Percentiles rank a stretch among this genome's conserved stretches.
Conservation (phyloP, 208 protist genomes). For the Trypanosoma conorhini region DNA sequence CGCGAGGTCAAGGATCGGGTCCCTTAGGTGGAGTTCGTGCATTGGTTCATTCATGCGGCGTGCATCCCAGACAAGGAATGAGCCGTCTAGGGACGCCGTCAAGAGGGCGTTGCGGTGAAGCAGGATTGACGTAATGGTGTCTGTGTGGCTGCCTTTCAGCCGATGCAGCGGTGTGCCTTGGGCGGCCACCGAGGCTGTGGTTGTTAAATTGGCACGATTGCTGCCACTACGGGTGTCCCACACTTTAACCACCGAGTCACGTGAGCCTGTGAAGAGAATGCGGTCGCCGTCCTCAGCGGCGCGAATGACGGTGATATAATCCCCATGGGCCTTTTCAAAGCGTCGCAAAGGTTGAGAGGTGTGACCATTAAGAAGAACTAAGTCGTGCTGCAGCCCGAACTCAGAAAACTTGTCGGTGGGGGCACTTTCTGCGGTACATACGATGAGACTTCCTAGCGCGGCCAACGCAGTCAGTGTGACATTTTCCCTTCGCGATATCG, state of each 20-base stretch:
- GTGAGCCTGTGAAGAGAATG: slow-evolving; percentile 63
- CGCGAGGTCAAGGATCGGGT: slow-evolving; percentile 54
- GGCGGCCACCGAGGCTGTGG: neutral
- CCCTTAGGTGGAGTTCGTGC: slow-evolving; percentile 34
- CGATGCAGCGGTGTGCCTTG: slow-evolving; percentile 25
- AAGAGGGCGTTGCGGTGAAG: slow-evolving; percentile 52
- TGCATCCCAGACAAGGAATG: slow-evolving; percentile 66
- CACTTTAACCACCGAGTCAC: slow-evolving; percentile 67
- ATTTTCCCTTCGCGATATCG: slow-evolving; percentile 48
- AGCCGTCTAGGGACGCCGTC: slow-evolving; percentile 66
- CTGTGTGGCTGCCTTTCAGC: slow-evolving; percentile 36
- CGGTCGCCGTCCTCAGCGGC: slow-evolving; percentile 57
- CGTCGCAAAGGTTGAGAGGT: slow-evolving; percentile 46
- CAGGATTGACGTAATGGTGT: slow-evolving; percentile 69
- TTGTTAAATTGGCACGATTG: slow-evolving; percentile 16
- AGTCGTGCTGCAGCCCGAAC: slow-evolving; percentile 37
- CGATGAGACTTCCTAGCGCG: slow-evolving; percentile 53
- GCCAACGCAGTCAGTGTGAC: slow-evolving; percentile 62
- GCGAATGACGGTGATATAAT: slow-evolving; percentile 73
- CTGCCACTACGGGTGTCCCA: slow-evolving; percentile 62
- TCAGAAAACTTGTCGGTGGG: slow-evolving; percentile 11
- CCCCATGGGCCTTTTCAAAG: slow-evolving; percentile 53
- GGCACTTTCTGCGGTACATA: slow-evolving; percentile 59
- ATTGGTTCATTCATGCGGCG: slow-evolving; percentile 51
- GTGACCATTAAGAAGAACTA: slow-evolving; percentile 42